These are phyloP conservation scores for Cercospora janseana DNA, from an alignment of 2,329 filamentous ascomycete genomes.

Conservation along the genomic window DNA sequence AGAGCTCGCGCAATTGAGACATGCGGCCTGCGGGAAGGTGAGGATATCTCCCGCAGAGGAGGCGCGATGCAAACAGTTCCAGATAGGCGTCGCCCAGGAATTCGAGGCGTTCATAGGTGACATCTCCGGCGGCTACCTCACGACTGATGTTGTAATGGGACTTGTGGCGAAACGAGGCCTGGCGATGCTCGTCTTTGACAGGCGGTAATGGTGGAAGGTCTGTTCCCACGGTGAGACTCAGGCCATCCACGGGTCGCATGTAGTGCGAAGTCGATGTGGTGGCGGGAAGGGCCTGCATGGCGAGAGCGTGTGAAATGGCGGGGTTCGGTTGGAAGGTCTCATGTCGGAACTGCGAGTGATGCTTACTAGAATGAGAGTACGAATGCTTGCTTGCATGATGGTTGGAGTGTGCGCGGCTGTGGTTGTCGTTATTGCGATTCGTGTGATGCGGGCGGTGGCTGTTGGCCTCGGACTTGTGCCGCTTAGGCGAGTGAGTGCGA, in stretches of 20 bases:
- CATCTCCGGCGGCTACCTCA: conserved; percentile 25
- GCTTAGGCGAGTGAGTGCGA: conserved; percentile 15
- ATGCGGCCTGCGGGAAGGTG: conserved; percentile 65
- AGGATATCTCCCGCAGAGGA: conserved; percentile 72
- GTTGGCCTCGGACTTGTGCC: conserved; percentile 6
- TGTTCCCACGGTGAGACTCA: conserved; percentile 3
- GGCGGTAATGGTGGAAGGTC: conserved; percentile 34
- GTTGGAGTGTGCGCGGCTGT: conserved; percentile 4
- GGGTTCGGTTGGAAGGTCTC: neutral
- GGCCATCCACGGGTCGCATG: conserved; percentile 20
- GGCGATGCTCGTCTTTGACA: conserved; percentile 28
- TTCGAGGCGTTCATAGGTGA: conserved; percentile 77
- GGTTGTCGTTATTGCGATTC: conserved; percentile 8
- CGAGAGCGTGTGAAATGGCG: conserved; percentile 19
- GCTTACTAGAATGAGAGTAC: no score
- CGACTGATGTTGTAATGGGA: conserved; percentile 29
- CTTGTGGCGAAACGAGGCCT: conserved; percentile 38
- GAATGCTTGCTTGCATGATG: neutral
- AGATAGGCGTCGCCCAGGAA: conserved; percentile 87
- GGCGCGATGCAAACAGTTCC: conserved; percentile 69
- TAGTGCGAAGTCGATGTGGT: conserved; percentile 1
- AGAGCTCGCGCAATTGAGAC: conserved; percentile 71
- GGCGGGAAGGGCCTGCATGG: conserved; percentile 24
- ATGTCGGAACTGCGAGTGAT: no score
- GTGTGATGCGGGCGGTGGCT: neutral